Base-by-base conservation (phyloP, 176 grass and related monocot genomes). In the Cenchrus purpureus region DNA sequence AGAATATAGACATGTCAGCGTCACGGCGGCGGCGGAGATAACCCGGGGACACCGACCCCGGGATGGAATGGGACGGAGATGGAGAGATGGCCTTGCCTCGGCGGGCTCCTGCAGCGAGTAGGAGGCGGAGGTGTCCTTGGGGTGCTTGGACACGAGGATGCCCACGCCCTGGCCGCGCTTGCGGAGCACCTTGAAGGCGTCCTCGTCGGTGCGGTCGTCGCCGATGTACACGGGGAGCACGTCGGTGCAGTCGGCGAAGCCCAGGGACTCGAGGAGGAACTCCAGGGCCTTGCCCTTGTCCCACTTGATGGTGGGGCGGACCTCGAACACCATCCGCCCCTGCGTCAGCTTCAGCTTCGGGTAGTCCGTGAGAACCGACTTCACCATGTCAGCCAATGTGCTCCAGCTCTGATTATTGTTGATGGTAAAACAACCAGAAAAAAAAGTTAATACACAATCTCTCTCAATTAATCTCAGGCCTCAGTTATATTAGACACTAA, bases 231-330 rank as follows among this genome's bases (percentile, higher is more conserved):
- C 91, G 1, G 96, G 96, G 15, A 98, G 79, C 10, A 94, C 93
- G 81, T 91, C 15, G 82, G 56, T 81, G 77, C 93, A 88, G 81
- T 95, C 83, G 65, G 77, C 86, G 76, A 92, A 95, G 13, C 93
- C 95, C 3, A 98, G 89, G 3, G 96, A 94, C 61, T 98, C 89
- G 28, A 95, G 72, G 4, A 98, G 81, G 85, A 98, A 98, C 89
- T 97, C 94, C 10, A 97, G 77, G 12, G 94, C 94, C 82, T 90
- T 97, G 63, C 94, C 94, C 42, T 98, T 98, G 87, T 98, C 96
- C 96, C 96, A 98, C 76, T 87, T 94, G 55, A 98, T 94, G 66
- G 74, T 94, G 48, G 93, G 93, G 20, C 87, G 87, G 73, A 98
- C 86, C 93, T 98, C 95, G 11, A 95, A 74, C 71, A 98, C 95